phyloP scores from a whole-genome alignment of 2,329 filamentous ascomycete species.

The Chrysoporthe deuterocubensis region DNA sequence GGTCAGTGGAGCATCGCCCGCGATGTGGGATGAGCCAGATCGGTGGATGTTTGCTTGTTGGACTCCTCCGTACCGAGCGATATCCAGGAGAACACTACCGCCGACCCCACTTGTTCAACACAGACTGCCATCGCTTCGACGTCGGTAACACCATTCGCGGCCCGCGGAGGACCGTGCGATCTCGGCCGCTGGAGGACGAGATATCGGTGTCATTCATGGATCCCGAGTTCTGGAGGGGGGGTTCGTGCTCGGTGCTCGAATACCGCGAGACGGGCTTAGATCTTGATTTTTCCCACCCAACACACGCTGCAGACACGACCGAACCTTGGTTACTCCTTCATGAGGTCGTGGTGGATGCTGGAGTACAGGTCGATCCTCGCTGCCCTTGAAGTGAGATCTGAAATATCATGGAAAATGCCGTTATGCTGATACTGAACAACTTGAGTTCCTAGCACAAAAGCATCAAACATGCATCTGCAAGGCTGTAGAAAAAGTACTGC shows the following conservation, averaged over 20 bases:
- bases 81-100: background rate
- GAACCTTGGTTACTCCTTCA: background rate
- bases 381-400: background rate
- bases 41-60: background rate
- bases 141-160: background rate
- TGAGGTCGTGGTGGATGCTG: background rate
- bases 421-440: background rate
- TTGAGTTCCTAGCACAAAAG: background rate
- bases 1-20: background rate
- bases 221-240: background rate
- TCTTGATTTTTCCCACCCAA: background rate
- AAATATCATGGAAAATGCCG: background rate
- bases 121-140: background rate
- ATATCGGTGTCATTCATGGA: background rate
- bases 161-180: constrained; percentile 4
- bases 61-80: no score
- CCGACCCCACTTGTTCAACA: constrained; percentile 7
- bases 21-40: background rate
- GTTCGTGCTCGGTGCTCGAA: background rate
- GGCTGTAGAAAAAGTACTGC: background rate
- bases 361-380: background rate
- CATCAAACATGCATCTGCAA: background rate
- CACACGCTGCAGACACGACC: background rate
- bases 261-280: background rate
- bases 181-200: background rate